phyloP scores from a whole-genome alignment of 495 filamentous ascomycete genomes.

The Copromyces sp. region DNA sequence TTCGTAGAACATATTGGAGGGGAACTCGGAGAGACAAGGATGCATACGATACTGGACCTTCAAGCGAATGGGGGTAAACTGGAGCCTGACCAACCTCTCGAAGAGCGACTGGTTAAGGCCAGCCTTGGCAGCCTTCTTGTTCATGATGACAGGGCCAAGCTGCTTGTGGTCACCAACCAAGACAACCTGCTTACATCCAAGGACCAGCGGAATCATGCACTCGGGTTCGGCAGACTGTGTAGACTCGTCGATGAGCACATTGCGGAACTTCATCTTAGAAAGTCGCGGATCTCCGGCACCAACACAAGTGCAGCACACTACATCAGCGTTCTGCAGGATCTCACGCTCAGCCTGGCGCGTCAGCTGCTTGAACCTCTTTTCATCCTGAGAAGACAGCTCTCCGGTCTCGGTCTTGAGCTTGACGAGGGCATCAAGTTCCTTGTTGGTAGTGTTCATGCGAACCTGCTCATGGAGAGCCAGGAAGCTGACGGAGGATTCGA shows the following conservation, averaged over 20 bases:
- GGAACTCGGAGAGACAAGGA: conserved; percentile 93
- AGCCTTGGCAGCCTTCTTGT: conserved; percentile 98
- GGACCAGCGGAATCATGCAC: conserved; percentile 96
- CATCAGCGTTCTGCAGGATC: conserved; percentile 90
- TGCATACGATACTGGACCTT: conserved; percentile 99
- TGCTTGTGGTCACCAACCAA: conserved; percentile 98
- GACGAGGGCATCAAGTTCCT: conserved; percentile 81
- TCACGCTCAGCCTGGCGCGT: conserved; percentile 91
- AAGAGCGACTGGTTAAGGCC: conserved; percentile 96
- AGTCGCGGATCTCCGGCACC: conserved; percentile 94
- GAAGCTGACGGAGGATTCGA: conserved; percentile 92
- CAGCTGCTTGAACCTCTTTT: conserved; percentile 95
- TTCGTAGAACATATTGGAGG: conserved; percentile 99
- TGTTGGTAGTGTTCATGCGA: conserved; percentile 91
- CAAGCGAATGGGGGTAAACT: conserved; percentile 84
- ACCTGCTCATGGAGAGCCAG: conserved; percentile 95
- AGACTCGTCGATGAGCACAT: conserved; percentile 94
- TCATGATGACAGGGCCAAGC: conserved; percentile 98
- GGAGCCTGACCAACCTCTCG: conserved; percentile 87
- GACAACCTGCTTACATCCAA: conserved; percentile 97
- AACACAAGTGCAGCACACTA: conserved; percentile 98
- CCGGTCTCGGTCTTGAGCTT: conserved; percentile 87
- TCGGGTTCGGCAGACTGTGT: conserved; percentile 99
- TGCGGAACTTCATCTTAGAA: conserved; percentile 94
- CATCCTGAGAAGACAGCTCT: conserved; percentile 89